Evolutionary conservation across 1,284 basidiomycete species (phyloP).

Genomic region (Meripilus lineatus): DNA sequence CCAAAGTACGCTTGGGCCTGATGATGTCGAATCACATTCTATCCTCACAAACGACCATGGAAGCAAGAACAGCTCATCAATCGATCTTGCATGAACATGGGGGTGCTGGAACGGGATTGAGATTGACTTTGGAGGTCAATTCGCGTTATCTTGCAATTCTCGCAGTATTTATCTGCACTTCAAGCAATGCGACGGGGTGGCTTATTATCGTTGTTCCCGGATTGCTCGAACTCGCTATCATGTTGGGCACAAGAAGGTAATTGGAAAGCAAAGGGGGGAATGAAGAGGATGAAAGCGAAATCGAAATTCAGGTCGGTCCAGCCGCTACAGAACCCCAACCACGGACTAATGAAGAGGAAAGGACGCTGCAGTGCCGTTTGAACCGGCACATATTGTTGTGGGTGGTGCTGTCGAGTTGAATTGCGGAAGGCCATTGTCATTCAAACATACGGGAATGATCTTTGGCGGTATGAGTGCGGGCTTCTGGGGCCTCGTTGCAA

Average conservation of each 20-base stretch:
- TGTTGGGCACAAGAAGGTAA: constrained; percentile 66
- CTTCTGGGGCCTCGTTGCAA: constrained; percentile 57
- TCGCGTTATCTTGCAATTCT: constrained; percentile 74
- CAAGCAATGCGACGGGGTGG: constrained; percentile 76
- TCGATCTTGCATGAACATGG: constrained; percentile 50
- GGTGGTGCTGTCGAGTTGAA: constrained; percentile 76
- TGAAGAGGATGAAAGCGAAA: constrained; percentile 22
- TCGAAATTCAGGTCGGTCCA: neutral
- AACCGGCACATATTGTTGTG: constrained; percentile 72
- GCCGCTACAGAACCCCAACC: neutral
- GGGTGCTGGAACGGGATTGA: constrained; percentile 73
- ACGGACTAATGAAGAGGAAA: constrained; percentile 24
- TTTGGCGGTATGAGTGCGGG: constrained; percentile 83
- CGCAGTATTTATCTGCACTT: constrained; percentile 78
- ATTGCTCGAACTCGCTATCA: constrained; percentile 76
- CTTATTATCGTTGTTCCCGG: constrained; percentile 76
- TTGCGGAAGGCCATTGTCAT: constrained; percentile 66
- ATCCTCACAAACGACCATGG: constrained; percentile 82
- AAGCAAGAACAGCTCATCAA: constrained; percentile 55
- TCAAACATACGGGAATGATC: constrained; percentile 71
- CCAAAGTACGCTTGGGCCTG: constrained; percentile 4
- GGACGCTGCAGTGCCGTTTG: constrained; percentile 74
- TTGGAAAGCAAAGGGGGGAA: constrained; percentile 43
- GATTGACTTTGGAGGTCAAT: constrained; percentile 73
- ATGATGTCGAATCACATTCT: constrained; percentile 45